phyloP scores from a whole-genome alignment of 768 basidiomycete species.

The Tricholomella constricta region DNA sequence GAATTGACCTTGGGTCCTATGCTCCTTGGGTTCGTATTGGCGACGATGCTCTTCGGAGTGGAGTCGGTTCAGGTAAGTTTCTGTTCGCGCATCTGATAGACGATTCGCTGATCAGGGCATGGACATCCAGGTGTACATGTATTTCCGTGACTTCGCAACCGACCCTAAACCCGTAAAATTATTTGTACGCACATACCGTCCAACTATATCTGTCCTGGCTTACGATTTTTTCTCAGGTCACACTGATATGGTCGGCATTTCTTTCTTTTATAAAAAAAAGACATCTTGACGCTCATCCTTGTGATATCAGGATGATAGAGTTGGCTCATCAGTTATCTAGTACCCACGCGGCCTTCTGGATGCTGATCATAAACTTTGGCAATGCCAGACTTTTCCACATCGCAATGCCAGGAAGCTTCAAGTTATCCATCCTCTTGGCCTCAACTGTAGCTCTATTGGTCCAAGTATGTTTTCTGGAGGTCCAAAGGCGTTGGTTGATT shows the following conservation, averaged over 20 bases:
- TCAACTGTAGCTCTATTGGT: not conserved
- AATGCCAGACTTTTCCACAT: not conserved
- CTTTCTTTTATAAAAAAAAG: no score
- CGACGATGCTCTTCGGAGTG: not conserved
- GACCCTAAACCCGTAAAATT: not conserved
- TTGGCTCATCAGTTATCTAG: not conserved
- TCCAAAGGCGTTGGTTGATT: no score
- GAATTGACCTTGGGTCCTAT: not conserved
- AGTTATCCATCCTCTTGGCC: not conserved
- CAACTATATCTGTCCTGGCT: no score
- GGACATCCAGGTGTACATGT: not conserved
- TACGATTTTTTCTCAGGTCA: no score
- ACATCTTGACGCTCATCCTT: not conserved
- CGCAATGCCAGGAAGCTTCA: not conserved
- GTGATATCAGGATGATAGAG: not conserved
- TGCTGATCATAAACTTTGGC: not conserved
- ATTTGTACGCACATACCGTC: not conserved
- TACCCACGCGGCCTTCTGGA: not conserved
- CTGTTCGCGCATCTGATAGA: not conserved
- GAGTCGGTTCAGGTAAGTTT: not conserved
- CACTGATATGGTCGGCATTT: no score
- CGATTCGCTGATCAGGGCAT: not conserved
- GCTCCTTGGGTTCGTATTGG: not conserved
- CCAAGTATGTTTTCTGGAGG: not conserved
- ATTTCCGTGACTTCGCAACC: not conserved